Conservation (phyloP, 2,329 filamentous ascomycete species). For the Ophiosphaerella narmari region DNA sequence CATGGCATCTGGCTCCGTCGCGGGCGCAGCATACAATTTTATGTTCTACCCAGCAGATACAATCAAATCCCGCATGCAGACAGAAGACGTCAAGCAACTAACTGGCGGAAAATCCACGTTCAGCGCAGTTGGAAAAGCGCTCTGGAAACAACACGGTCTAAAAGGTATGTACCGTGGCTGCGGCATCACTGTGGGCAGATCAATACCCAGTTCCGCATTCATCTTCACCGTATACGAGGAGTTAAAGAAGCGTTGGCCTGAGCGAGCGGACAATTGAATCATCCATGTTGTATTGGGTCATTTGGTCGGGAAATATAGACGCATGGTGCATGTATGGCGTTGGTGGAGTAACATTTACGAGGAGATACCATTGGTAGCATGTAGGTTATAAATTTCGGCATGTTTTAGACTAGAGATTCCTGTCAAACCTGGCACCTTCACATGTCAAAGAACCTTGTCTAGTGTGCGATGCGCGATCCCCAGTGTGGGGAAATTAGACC, state of each 20-base stretch:
- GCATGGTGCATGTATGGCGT: conserved; percentile 5
- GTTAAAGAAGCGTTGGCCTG: conserved; percentile 61
- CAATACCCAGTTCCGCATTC: conserved; percentile 94
- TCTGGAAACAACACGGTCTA: conserved; percentile 85
- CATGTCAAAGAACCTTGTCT: conserved; percentile 28
- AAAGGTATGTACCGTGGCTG: conserved; percentile 91
- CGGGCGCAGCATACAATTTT: conserved; percentile 95
- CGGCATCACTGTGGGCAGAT: conserved; percentile 85
- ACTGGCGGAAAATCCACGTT: conserved; percentile 68
- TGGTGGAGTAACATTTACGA: conserved; percentile 6
- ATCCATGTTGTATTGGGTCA: background rate
- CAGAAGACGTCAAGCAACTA: conserved; percentile 67
- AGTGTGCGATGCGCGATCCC: conserved; percentile 24
- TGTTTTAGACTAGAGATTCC: background rate
- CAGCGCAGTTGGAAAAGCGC: conserved; percentile 67
- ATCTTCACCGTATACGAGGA: conserved; percentile 97
- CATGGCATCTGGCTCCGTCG: conserved; percentile 81
- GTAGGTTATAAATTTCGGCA: background rate
- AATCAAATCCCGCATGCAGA: conserved; percentile 97
- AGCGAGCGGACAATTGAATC: conserved; percentile 12
- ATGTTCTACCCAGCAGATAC: conserved; percentile 97
- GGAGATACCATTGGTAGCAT: conserved; percentile 15
- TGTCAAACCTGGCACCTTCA: conserved; percentile 19
- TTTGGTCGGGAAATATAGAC: background rate
- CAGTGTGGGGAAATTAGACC: conserved; percentile 38